Evolutionary conservation across 768 basidiomycete genomes (phyloP).

Genomic region (Cytidiella melzeri): DNA sequence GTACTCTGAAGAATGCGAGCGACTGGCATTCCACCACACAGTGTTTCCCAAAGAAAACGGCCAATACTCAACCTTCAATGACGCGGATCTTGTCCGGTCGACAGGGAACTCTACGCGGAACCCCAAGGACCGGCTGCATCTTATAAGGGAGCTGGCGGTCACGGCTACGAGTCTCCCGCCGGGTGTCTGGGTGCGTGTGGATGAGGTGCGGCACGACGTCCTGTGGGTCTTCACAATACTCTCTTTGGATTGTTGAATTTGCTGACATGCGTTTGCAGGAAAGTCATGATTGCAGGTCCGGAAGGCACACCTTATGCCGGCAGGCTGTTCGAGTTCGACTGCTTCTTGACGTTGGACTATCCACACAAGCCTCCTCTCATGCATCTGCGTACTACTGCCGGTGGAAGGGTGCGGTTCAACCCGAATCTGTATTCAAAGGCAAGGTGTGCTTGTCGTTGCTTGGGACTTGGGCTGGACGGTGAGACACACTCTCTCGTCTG

Average conservation of each 20-base stretch:
- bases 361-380: constrained; percentile 41
- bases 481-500: neutral
- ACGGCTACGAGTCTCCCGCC: constrained; percentile 51
- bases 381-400: constrained; percentile 48
- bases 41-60: constrained; percentile 24
- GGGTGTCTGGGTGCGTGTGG: constrained; percentile 50
- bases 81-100: constrained; percentile 24
- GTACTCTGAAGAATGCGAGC: constrained; percentile 41
- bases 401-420: constrained; percentile 46
- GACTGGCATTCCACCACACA: constrained; percentile 41
- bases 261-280: too few relatives aligned
- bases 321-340: constrained; percentile 62
- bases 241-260: too few relatives aligned
- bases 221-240: constrained; percentile 37
- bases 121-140: constrained; percentile 42
- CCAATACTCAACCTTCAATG: constrained; percentile 29
- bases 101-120: constrained; percentile 36
- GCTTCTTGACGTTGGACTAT: constrained; percentile 48
- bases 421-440: constrained; percentile 46
- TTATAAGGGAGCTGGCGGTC: constrained; percentile 51
- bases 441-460: constrained; percentile 51
- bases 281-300: constrained; percentile 55
- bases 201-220: constrained; percentile 51
- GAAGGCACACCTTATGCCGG: constrained; percentile 65
- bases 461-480: constrained; percentile 52